Evolutionary conservation across 257 asterid genomes (phyloP).

Genomic region (Ilex asprella): DNA sequence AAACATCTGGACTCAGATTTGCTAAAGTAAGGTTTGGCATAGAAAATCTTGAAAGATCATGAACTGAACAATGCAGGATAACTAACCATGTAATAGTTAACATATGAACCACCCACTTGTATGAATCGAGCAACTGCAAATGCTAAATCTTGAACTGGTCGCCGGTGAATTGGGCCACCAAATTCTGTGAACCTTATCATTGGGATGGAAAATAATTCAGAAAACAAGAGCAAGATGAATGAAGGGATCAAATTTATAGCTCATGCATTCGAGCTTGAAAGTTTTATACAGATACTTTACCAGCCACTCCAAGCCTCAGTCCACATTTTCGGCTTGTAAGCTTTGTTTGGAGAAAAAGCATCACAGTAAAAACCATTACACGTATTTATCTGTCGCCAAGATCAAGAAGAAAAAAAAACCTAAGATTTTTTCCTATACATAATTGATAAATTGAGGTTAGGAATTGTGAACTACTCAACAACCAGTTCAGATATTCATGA

Average conservation of each 20-base stretch:
- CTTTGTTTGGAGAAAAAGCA: slow-evolving; percentile 51
- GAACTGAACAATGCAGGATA: not conserved
- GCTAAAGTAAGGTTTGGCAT: not conserved
- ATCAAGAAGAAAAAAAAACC: not conserved
- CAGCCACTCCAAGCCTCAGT: slow-evolving; percentile 85
- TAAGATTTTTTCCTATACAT: too few species aligned
- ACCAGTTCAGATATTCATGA: too few species aligned
- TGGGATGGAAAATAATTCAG: slow-evolving; percentile 1
- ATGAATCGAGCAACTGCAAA: slow-evolving; percentile 66
- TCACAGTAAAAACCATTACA: slow-evolving; percentile 73
- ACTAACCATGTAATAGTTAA: slow-evolving; percentile 69
- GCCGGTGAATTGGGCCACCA: slow-evolving; percentile 47
- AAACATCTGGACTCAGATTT: not conserved
- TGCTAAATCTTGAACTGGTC: slow-evolving; percentile 72
- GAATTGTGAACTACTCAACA: too few species aligned
- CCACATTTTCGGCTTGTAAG: slow-evolving; percentile 66
- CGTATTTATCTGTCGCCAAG: slow-evolving; percentile 44
- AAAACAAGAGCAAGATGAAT: slow-evolving; percentile 1
- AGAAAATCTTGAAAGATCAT: too few species aligned
- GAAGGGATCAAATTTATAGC: not conserved
- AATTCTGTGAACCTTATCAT: slow-evolving; percentile 51
- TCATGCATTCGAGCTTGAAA: slow-evolving; percentile 1
- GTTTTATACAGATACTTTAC: slow-evolving; percentile 16
- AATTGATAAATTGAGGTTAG: too few species aligned
- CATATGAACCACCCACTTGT: slow-evolving; percentile 53